phyloP scores from a whole-genome alignment of 768 basidiomycete genomes.

The Coprinopsis cinerea region DNA sequence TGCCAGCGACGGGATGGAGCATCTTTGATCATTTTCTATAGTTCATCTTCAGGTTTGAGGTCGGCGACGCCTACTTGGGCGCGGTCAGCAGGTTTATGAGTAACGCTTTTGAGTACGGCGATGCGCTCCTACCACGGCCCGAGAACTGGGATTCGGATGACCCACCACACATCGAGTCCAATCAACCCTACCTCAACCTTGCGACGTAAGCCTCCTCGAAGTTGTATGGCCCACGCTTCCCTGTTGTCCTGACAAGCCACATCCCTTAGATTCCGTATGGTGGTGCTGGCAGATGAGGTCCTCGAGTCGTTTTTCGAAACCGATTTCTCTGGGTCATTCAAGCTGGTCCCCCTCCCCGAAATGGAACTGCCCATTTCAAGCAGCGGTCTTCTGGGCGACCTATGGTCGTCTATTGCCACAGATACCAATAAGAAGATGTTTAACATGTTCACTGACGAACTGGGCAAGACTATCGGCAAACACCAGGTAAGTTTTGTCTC shows the following conservation, averaged over 20 bases:
- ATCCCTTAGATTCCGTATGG: slow-evolving; percentile 88
- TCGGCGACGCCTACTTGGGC: slow-evolving; percentile 94
- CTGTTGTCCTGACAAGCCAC: too few species aligned
- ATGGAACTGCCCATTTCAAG: slow-evolving; percentile 55
- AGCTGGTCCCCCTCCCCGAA: slow-evolving; percentile 64
- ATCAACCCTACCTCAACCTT: slow-evolving; percentile 89
- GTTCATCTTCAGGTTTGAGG: slow-evolving; percentile 98
- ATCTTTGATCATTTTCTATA: slow-evolving; percentile 23
- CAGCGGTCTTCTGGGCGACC: slow-evolving; percentile 67
- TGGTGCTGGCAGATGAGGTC: slow-evolving; percentile 92
- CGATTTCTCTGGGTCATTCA: slow-evolving; percentile 86
- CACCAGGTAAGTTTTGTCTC: slow-evolving; percentile 56
- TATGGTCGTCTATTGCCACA: slow-evolving; percentile 87
- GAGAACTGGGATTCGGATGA: slow-evolving; percentile 25
- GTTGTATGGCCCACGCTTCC: not conserved
- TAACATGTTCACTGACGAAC: slow-evolving; percentile 88
- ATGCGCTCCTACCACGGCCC: slow-evolving; percentile 69
- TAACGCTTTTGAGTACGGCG: slow-evolving; percentile 97
- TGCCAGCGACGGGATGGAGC: not conserved
- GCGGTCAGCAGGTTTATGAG: slow-evolving; percentile 97
- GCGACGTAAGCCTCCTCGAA: slow-evolving; percentile 52
- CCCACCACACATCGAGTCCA: slow-evolving; percentile 51
- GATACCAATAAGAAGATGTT: slow-evolving; percentile 92
- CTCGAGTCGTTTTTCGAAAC: slow-evolving; percentile 96
- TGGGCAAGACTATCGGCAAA: slow-evolving; percentile 91